Evolutionary conservation across 345 rosid genomes (phyloP).

Genomic region (Limnanthes douglasii): DNA sequence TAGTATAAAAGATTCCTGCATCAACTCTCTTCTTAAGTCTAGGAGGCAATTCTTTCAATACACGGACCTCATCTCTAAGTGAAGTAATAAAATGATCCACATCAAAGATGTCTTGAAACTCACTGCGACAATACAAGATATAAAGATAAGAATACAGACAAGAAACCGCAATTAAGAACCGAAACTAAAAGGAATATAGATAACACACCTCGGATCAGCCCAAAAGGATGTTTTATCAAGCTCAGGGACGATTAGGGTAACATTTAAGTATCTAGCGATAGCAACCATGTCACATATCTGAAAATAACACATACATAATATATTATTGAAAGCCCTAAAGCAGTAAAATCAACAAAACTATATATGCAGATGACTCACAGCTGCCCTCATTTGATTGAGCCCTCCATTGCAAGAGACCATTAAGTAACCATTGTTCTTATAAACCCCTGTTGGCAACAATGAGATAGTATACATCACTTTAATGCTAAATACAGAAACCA

Average conservation of each 20-base stretch:
- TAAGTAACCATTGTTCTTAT: constrained; percentile 89
- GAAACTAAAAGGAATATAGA: not conserved
- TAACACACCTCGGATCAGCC: constrained; percentile 74
- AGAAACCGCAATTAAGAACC: constrained; percentile 1
- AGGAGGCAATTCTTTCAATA: constrained; percentile 73
- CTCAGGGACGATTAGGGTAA: constrained; percentile 82
- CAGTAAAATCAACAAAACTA: constrained; percentile 3
- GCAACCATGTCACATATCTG: constrained; percentile 93
- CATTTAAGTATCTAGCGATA: constrained; percentile 69
- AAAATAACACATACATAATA: constrained; percentile 5
- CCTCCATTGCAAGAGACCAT: constrained; percentile 94
- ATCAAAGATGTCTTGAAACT: constrained; percentile 78
- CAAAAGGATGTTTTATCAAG: constrained; percentile 79
- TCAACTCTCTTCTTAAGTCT: constrained; percentile 51
- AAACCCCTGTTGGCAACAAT: constrained; percentile 41
- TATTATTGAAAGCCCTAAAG: not conserved
- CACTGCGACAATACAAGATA: constrained; percentile 26
- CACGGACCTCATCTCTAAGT: constrained; percentile 71
- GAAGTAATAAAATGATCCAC: constrained; percentile 72
- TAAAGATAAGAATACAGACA: not conserved
- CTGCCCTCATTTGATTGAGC: constrained; percentile 91
- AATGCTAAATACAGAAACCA: not conserved
- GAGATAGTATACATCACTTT: not conserved
- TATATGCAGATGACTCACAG: constrained; percentile 24
- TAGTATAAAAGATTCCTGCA: constrained; percentile 38